Evolutionary conservation across 2,329 filamentous ascomycete genomes (phyloP).

Genomic region (Plectosphaerella cucumerina): DNA sequence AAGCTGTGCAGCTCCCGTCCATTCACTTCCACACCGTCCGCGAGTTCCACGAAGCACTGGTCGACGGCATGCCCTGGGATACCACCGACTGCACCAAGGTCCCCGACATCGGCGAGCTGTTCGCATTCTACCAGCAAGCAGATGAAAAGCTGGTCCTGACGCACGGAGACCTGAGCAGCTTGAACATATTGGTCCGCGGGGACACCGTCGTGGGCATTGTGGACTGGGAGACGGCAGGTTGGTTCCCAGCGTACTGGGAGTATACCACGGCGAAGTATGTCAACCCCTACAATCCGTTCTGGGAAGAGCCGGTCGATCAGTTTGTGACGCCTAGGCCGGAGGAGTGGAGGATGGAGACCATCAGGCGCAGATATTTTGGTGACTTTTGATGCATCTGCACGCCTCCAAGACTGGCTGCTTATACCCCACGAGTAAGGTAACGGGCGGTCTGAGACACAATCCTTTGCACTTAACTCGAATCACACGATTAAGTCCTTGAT

Average conservation of each 20-base stretch:
- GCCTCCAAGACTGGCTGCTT: no score
- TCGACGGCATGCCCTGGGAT: no score
- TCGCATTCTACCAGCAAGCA: slow-evolving; percentile 1
- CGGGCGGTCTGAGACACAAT: no score
- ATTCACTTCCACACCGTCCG: no score
- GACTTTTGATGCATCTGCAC: slow-evolving; percentile 5
- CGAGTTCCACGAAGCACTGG: no score
- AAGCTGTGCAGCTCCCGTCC: no score
- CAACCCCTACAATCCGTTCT: slow-evolving; percentile 10
- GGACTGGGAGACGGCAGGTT: slow-evolving; percentile 20
- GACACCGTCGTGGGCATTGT: slow-evolving; percentile 21
- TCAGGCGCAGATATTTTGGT: slow-evolving; percentile 13
- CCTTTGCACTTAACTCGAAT: no score
- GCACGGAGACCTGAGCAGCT: slow-evolving; percentile 20
- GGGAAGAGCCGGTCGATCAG: slow-evolving; percentile 12
- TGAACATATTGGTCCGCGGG: slow-evolving; percentile 21
- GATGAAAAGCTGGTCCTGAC: neutral
- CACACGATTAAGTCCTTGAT: no score
- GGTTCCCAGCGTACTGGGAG: slow-evolving; percentile 20
- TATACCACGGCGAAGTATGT: slow-evolving; percentile 10
- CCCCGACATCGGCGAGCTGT: slow-evolving; percentile 2
- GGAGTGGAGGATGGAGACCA: slow-evolving; percentile 15
- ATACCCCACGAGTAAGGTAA: no score
- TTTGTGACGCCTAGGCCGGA: slow-evolving; percentile 11
- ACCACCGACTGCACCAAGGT: no score